Evolutionary conservation across 108 stramenopile species (phyloP), one percentile per base, ranked within the genome.

Genomic region (Pseudonitzschia multiseries): DNA sequence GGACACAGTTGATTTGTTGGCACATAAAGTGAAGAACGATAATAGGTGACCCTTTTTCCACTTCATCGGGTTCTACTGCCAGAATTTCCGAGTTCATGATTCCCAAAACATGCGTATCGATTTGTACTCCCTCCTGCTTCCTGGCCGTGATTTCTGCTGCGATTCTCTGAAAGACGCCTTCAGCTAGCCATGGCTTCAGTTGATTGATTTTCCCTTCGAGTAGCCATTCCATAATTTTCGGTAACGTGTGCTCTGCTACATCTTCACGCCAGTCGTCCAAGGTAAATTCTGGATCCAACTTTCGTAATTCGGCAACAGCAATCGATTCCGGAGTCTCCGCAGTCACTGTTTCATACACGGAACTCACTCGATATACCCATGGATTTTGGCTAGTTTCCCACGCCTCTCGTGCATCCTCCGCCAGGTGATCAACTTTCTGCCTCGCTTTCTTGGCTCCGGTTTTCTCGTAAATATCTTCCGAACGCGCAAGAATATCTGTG

Each of bases 321-420:
- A 92, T 72, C n/a, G 93, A 92, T 71, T 86, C 89, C 26, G 98
- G 97, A 18, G 96, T 94, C 83, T 98, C 97, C 0, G 96, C 96
- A 4, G 97, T 97, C 59, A 99, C 42, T 18, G 96, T 96, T 66
- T 99, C 99, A 76, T 94, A 97, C 33, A 95, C 93, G 28, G 91
- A 93, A 40, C 96, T 97, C 22, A 93, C 83, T 53, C 94, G 93
- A 76, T 99, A 99, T 14, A 99, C 97, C 85, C 98, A 89, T 14
- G 99, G 99, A 88, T 99, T 97, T 83, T 98, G 98, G 62, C 87
- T 94, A 61, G 98, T 99, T 75, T 99, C 98, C 97, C 97, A 98
- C 27, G 96, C 89, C 82, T 98, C 98, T 24, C 76, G 74, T 28
- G 93, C 96, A 72, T 98, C 96, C 73, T 95, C 93, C 13, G 62